phyloP scores from a whole-genome alignment of 1,139 yeast species.

The Blastobotrys petasosporus region DNA sequence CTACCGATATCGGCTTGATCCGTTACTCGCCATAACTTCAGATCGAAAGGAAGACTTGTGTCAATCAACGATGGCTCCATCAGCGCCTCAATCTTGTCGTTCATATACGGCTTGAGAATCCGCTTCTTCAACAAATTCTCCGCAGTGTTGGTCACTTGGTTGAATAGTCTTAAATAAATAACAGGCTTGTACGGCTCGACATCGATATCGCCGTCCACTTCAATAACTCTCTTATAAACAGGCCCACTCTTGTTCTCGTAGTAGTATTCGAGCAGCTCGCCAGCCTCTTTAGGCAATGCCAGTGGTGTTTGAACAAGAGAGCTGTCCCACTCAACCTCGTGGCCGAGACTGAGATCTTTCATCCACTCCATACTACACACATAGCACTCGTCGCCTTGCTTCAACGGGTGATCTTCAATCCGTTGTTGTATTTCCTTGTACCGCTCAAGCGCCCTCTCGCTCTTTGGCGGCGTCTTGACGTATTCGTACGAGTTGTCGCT shows the following conservation, averaged over 20 bases:
- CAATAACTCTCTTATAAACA: background rate
- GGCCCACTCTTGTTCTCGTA: background rate
- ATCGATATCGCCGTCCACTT: background rate
- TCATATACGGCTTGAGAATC: background rate
- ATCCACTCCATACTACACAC: conserved; percentile 1
- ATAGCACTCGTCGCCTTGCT: conserved; percentile 4
- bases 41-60: background rate
- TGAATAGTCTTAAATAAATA: conserved; percentile 3
- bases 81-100: conserved; percentile 3
- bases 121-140: background rate
- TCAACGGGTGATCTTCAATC: background rate
- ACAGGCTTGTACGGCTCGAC: conserved; percentile 3
- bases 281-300: conserved; percentile 6
- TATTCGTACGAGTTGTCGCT: conserved; percentile 3
- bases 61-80: conserved; percentile 1
- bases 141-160: background rate
- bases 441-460: background rate
- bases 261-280: conserved; percentile 3
- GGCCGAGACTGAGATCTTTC: background rate
- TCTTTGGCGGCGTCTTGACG: background rate
- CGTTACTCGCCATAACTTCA: conserved; percentile 6
- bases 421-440: background rate
- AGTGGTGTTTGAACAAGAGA: background rate
- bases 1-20: background rate
- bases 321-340: conserved; percentile 2